phyloP scores from a whole-genome alignment of 192 early-diverging fungal species.

The Oehlia diaphana region DNA sequence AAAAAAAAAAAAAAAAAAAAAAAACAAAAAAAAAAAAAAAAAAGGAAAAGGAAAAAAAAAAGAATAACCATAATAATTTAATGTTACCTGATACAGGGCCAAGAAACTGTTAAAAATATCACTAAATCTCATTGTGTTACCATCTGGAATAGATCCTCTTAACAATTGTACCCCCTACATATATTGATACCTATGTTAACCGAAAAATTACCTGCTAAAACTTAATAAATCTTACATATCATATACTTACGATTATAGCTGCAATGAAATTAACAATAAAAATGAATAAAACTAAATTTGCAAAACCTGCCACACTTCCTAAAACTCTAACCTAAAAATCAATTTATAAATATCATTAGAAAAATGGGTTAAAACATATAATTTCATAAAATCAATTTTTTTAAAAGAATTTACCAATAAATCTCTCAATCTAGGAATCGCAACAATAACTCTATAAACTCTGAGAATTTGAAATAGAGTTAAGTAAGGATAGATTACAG shows the following conservation, averaged over 20 bases:
- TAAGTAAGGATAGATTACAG: constrained; percentile 46
- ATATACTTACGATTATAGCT: constrained; percentile 50
- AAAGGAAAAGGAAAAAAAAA: not conserved
- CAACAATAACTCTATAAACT: constrained; percentile 53
- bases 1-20: no score
- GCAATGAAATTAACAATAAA: constrained; percentile 47
- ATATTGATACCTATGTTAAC: not conserved
- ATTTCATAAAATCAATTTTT: not conserved
- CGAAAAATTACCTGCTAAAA: not conserved
- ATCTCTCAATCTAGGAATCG: constrained; percentile 43
- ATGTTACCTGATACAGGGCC: constrained; percentile 51
- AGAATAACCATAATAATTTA: not conserved
- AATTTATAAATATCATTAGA: not conserved
- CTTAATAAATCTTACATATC: not conserved
- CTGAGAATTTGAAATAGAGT: constrained; percentile 55
- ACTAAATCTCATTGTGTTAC: constrained; percentile 41
- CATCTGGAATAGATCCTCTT: constrained; percentile 32
- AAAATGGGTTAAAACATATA: not conserved
- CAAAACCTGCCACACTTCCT: constrained; percentile 56
- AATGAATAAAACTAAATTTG: constrained; percentile 62
- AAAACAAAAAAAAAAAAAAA: no score
- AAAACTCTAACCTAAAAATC: constrained; percentile 47
- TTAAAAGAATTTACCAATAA: constrained; percentile 43
- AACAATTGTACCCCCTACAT: constrained; percentile 46
- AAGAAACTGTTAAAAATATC: constrained; percentile 57